Evolutionary conservation across 345 rosid species (phyloP).

Genomic region (Eucalyptus melliodora): DNA sequence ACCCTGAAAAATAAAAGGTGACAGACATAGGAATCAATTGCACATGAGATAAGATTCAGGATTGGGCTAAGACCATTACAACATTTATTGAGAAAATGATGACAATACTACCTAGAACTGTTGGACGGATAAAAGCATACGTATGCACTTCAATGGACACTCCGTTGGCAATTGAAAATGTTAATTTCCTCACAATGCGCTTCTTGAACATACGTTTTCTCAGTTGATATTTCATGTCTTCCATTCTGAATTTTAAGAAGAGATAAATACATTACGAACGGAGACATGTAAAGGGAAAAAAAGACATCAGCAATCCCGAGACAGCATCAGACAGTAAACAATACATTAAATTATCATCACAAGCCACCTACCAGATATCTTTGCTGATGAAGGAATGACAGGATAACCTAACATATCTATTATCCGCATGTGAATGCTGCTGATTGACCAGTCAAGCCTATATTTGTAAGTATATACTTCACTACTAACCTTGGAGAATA

Average conservation of each 20-base stretch:
- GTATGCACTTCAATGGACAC: slow-evolving; percentile 70
- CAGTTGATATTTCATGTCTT: slow-evolving; percentile 85
- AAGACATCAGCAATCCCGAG: neutral
- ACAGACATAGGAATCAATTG: neutral
- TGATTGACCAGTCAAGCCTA: neutral
- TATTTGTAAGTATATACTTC: neutral
- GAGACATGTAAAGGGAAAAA: neutral
- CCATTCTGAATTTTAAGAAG: slow-evolving; percentile 41
- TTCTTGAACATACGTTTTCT: slow-evolving; percentile 75
- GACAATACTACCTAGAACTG: slow-evolving; percentile 43
- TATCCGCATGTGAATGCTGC: neutral
- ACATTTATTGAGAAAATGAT: neutral
- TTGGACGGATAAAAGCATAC: slow-evolving; percentile 80
- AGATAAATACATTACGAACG: neutral
- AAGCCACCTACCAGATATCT: neutral
- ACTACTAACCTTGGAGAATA: neutral
- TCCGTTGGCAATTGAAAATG: slow-evolving; percentile 40
- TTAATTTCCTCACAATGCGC: slow-evolving; percentile 59
- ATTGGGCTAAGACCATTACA: neutral
- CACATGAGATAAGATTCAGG: neutral
- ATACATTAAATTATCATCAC: neutral
- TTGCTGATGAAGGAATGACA: neutral
- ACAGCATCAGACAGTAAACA: neutral
- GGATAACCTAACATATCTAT: neutral
- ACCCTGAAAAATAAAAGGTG: slow-evolving; percentile 13